Evolutionary conservation across 139 green algal species (phyloP).

Genomic region (Zygnema circumcarinatum): DNA sequence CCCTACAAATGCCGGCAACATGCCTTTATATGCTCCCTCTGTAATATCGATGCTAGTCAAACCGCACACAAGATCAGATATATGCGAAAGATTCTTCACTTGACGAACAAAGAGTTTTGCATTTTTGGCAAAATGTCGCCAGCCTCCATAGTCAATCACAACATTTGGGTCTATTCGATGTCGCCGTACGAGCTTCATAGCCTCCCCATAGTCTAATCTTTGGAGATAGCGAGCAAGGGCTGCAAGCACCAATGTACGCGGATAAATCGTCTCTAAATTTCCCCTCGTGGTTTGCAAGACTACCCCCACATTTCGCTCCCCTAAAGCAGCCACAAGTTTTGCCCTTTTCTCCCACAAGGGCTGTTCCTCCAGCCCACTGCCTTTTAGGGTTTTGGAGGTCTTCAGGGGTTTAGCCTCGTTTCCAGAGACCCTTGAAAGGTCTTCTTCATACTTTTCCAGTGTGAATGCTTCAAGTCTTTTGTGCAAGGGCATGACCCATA

Average conservation of each 20-base stretch:
- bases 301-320: conserved; percentile 35
- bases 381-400: too few species aligned
- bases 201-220: conserved; percentile 21
- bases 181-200: conserved; percentile 31
- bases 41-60: conserved; percentile 1
- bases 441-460: too few species aligned
- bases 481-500: not conserved
- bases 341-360: conserved; percentile 42
- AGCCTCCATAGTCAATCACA: conserved; percentile 84
- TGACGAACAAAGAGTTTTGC: conserved; percentile 69
- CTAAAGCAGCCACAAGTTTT: conserved; percentile 45
- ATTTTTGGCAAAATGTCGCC: conserved; percentile 75
- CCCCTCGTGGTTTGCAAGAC: conserved; percentile 85
- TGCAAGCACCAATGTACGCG: conserved; percentile 82
- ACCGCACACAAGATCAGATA: conserved; percentile 41
- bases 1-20: not conserved
- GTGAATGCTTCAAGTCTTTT: too few species aligned
- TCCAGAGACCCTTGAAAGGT: too few species aligned
- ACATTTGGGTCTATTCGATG: conserved; percentile 89
- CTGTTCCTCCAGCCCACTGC: not conserved
- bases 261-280: conserved; percentile 88
- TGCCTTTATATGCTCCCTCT: conserved; percentile 4
- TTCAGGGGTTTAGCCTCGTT: too few species aligned
- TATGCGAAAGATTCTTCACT: conserved; percentile 38
- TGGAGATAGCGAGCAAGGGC: conserved; percentile 70